Evolutionary conservation across 495 filamentous ascomycete genomes (phyloP), one percentile per base, ranked within the genome.

Genomic region (Xylaria intraflava): DNA sequence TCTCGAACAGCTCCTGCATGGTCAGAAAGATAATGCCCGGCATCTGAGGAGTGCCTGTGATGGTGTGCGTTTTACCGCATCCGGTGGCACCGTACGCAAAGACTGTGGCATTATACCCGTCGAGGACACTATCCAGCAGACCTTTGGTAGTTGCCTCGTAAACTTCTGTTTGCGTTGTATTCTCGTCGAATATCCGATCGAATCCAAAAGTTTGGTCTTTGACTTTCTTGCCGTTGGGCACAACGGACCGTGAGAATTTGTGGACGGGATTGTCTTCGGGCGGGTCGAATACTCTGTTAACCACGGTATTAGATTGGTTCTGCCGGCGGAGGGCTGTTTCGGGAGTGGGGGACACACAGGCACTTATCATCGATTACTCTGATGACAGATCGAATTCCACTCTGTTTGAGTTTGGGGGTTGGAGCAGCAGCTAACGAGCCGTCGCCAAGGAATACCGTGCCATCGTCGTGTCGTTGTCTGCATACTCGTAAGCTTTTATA

Each of bases 191-290:
- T 48, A 99, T 86, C 33, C 86, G 78, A 70, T 99, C 93, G 72
- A 99, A 99, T 41, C 83, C 90, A 62, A 99, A 99, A 5, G 91
- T 91, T 68, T 96, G 92, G 65, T 99, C 93, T 68, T 99, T 99
- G 61, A 95, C 88, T 54, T 92, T 84, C 65, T 95, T 97, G 42
- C 91, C 90, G 33, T 83, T 76, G 7, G 90, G 86, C 0, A 93
- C 82, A 14, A 94, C 84, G 23, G 85, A 87, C 68, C 83, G 82
- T 27, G 89, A 87, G 68, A 95, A 95, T 58, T 85, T 86, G 49
- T 94, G 88, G n/a, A 97, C 83, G 2, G 93, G 88, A 62, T 86
- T 95, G 63, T 97, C 94, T 69, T 99, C 93, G 6, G 93, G 93
- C 10, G 93, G 93, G 64, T 99, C 93, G 70, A 99, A 99, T 22